phyloP scores from a whole-genome alignment of 1,284 basidiomycete genomes.

The Ustilago nuda region DNA sequence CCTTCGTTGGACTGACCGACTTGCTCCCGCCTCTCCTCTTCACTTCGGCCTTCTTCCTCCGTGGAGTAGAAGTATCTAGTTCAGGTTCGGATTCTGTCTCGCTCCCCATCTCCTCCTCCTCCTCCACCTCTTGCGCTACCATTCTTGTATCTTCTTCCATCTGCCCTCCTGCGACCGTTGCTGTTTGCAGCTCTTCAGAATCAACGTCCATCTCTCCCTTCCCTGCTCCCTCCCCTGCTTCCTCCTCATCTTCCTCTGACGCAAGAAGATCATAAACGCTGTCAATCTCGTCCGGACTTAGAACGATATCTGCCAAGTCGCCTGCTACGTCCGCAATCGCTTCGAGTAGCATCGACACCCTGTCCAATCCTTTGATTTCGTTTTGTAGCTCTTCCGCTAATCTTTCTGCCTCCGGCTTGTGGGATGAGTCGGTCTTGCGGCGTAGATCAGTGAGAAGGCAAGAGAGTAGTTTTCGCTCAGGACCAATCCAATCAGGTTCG shows the following conservation, averaged over 20 bases:
- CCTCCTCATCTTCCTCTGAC: conserved; percentile 27
- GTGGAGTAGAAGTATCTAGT: not conserved
- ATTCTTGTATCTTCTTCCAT: conserved; percentile 27
- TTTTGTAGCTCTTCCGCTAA: conserved; percentile 18
- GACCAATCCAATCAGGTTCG: conserved; percentile 59
- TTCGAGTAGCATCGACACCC: conserved; percentile 44
- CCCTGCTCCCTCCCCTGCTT: conserved; percentile 23
- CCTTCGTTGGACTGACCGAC: not conserved
- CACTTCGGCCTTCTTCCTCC: not conserved
- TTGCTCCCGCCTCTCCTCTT: not conserved
- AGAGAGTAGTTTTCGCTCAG: conserved; percentile 16
- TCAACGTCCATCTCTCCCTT: conserved; percentile 32
- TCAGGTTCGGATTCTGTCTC: conserved; percentile 49
- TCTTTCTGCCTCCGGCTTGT: conserved; percentile 6
- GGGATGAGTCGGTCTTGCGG: too few relatives aligned
- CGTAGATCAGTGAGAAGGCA: too few relatives aligned
- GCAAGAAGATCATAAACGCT: conserved; percentile 56
- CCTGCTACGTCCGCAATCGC: conserved; percentile 55
- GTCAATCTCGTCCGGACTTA: conserved; percentile 62
- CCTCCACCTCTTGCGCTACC: not conserved
- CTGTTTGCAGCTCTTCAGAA: not conserved
- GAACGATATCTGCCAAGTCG: conserved; percentile 59
- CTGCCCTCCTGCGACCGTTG: not conserved
- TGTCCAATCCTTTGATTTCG: conserved; percentile 19
- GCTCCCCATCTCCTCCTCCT: conserved; percentile 15